Percentiles rank a stretch among this genome's conserved stretches.
These are phyloP conservation scores for Cyclanthera cordifolia DNA, from an alignment of 306 rosid genomes.

Conservation along the genomic window DNA sequence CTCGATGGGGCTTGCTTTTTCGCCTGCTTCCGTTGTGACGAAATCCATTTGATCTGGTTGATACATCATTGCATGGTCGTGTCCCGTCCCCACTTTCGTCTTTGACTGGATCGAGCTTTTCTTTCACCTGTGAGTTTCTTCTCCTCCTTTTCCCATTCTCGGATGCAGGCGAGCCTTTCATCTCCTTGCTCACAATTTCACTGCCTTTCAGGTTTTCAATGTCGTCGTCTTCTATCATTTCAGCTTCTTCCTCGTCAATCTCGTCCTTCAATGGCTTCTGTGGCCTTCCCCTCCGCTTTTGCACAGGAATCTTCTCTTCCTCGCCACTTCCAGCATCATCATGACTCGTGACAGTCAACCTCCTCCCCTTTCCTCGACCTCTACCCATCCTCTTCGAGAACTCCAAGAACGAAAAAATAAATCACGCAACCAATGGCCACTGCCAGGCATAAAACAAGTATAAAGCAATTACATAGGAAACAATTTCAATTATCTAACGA, in stretches of 20 bases:
- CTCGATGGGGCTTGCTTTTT: slow-evolving; percentile 76
- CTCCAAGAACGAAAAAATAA: slow-evolving; percentile 17
- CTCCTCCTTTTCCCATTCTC: slow-evolving; percentile 45
- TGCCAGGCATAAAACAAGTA: slow-evolving; percentile 18
- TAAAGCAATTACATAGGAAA: slow-evolving; percentile 1
- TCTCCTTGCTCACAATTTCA: slow-evolving; percentile 24
- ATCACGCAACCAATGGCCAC: slow-evolving; percentile 39
- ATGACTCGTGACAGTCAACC: slow-evolving; percentile 28
- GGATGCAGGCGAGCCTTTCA: slow-evolving; percentile 19
- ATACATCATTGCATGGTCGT: slow-evolving; percentile 26
- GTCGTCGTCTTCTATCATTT: slow-evolving; percentile 30
- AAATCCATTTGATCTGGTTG: slow-evolving; percentile 42
- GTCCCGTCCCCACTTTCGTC: slow-evolving; percentile 32
- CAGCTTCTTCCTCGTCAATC: slow-evolving; percentile 34
- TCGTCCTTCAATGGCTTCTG: slow-evolving; percentile 39
- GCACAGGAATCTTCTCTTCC: slow-evolving; percentile 42
- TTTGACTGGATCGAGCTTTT: slow-evolving; percentile 28
- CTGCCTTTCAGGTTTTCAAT: slow-evolving; percentile 21
- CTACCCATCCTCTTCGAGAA: slow-evolving; percentile 37
- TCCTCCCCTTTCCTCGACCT: slow-evolving; percentile 46
- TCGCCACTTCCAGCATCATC: slow-evolving; percentile 42
- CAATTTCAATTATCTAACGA: background rate
- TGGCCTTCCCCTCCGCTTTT: slow-evolving; percentile 46
- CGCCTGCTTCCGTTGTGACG: slow-evolving; percentile 78
- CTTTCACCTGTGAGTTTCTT: slow-evolving; percentile 30